Conservation (phyloP, 768 basidiomycete genomes). For the Suillus lakei region DNA sequence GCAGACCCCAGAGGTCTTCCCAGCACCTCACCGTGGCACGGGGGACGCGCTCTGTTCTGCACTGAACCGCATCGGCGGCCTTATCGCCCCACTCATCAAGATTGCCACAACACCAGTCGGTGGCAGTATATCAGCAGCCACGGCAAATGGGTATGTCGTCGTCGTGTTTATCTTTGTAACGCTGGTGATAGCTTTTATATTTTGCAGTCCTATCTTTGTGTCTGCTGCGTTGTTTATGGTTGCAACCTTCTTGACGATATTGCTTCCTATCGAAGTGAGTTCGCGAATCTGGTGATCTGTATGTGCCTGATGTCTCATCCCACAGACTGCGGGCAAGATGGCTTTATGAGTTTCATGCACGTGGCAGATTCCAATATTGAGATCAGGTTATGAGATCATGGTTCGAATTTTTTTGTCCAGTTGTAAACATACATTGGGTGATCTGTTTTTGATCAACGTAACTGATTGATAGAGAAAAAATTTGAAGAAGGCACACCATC, state of each 20-base stretch:
- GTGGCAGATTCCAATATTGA: not conserved
- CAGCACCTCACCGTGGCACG: constrained; percentile 58
- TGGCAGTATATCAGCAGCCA: constrained; percentile 33
- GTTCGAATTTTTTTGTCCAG: not conserved
- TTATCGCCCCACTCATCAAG: constrained; percentile 54
- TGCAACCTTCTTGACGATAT: constrained; percentile 42
- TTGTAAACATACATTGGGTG: constrained; percentile 2
- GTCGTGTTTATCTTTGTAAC: no score
- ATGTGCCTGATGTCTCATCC: not conserved
- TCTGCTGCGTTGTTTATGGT: constrained; percentile 50
- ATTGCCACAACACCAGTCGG: constrained; percentile 44
- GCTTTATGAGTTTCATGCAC: not conserved
- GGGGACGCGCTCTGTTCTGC: constrained; percentile 54
- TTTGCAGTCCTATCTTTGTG: constrained; percentile 48
- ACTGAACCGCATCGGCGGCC: constrained; percentile 52
- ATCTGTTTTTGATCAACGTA: constrained; percentile 17
- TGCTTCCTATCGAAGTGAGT: constrained; percentile 53
- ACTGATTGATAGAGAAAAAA: no score
- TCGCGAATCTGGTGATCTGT: not conserved
- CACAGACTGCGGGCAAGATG: constrained; percentile 31
- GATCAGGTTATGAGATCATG: not conserved
- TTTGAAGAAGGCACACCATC: no score
- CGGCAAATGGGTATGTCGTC: constrained; percentile 41
- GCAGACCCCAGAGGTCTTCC: constrained; percentile 60
- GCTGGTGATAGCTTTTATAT: not conserved